Base-by-base conservation (phyloP, 2,329 filamentous ascomycete genomes). In the Aspergillus ochraceus region DNA sequence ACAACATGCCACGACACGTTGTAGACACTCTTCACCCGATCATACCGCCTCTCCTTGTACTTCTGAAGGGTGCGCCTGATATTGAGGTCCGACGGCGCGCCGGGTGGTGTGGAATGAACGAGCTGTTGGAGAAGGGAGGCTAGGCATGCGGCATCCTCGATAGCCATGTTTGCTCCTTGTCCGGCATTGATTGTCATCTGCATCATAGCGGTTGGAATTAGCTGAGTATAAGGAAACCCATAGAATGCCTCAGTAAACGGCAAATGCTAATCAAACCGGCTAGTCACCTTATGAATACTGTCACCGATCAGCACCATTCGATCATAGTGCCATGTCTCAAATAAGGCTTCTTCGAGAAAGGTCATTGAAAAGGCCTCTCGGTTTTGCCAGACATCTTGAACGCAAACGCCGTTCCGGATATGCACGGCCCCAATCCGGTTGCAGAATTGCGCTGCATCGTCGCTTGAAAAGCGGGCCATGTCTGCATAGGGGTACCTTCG, bases 91-190 rank as follows among this genome's bases (percentile, higher is more conserved):
- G 63, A 54, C 2, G 47, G 57, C 6, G 49, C 36, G 8, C 30
- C n/a, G 20, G 17, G 20, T 9, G 24, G 30, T 4, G 49, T 9
- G 10, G 22, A 52, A 8, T 60, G 59, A 17, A 50, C 36, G n/a
- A 62, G 45, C 1, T 51, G 49, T 30, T 69, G 49, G 4, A 78
- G 61, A 11, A 66, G 61, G 39, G 76, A 76, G 11, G 74, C 68
- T 4, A 78, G 62, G 10, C 66, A 65, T 5, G 76, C 76, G 2
- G 72, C 76, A 54, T 70, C 71, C 62, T 80, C 77, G 17, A 79
- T 77, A 1, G 76, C 76, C n/a, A 66, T 69, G 60, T 79, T 80
- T 17, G 74, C 77, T 0, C 77, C 77, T 65, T 78, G 76, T 9
- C 77, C 77, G 17, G 68, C 54, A 42, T 75, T 76, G 1, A 70